Base-by-base conservation (phyloP, 2,329 filamentous ascomycete species). In the Nigrospora osmanthi region DNA sequence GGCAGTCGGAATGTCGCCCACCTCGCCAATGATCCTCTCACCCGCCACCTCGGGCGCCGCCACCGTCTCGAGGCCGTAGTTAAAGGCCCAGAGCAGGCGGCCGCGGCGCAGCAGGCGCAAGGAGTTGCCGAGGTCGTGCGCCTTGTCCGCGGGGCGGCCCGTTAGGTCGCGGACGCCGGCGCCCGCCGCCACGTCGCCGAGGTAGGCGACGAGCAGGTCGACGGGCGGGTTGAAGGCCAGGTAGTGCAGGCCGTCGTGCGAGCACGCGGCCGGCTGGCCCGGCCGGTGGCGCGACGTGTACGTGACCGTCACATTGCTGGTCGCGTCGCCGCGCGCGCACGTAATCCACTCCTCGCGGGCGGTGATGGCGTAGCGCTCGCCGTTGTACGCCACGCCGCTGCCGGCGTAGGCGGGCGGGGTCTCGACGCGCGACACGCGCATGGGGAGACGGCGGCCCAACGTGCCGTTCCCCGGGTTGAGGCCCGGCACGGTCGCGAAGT, bases 391-490 rank as follows among this genome's bases (percentile, higher is more conserved):
- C 11, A 55, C 44, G 23, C 50, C 50, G 39, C 52, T 54, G 14
- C 41, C 33, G 4, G 53, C 53, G 32, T 51, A 55, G 11, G 14
- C 28, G 5, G 53, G 52, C 13, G 53, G 53, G 16, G 53, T 54
- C 38, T 55, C 53, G n/a, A 55, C 49, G 14, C 53, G 53, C 11
- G 52, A 54, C 3, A 55, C 53, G 23, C 52, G 49, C 50, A 54
- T 47, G 13, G 53, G 53, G 6, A 55, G 43, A 11, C 43, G 48
- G n/a, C 51, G 47, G 13, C 49, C 41, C 23, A 55, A 34, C 3
- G 47, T 45, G 38, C 50, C 50, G 28, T 38, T 37, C 6, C 47
- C 47, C n/a, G 53, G 53, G 42, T 50, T 53, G 15, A 54, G 47
- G n/a, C 53, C 53, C 2, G 52, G 46, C 1, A 46, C 46, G 14